A percentile compares a stretch with the other conserved stretches of the same genome.
phyloP scores from a whole-genome alignment of 139 green algal species.

The Chlamydomonas incerta region DNA sequence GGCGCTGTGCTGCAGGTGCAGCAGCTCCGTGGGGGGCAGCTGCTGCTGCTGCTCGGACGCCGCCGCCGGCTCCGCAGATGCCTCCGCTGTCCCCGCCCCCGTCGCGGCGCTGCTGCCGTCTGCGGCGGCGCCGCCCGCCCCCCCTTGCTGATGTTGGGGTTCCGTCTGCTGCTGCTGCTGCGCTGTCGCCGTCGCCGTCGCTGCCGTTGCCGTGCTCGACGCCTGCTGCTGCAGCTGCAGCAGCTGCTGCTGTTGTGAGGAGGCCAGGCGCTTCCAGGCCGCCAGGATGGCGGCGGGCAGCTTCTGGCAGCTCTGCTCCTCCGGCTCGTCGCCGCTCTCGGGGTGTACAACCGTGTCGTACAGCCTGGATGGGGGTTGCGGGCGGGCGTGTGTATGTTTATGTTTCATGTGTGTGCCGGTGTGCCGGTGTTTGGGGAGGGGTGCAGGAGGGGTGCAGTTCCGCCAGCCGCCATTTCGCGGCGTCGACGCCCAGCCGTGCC shows the following conservation, averaged over 20 bases:
- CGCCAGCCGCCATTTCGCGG: too few relatives aligned
- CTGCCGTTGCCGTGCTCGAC: neutral
- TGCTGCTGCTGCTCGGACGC: neutral
- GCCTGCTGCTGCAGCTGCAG: neutral
- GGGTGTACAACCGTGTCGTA: slow-evolving; percentile 38
- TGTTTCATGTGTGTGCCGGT: too few relatives aligned
- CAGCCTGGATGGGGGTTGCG: neutral
- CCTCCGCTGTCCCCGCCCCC: too few relatives aligned
- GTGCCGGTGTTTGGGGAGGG: too few relatives aligned
- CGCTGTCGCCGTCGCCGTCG: neutral
- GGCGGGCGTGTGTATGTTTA: too few relatives aligned
- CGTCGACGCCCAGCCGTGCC: too few relatives aligned
- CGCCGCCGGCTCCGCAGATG: neutral
- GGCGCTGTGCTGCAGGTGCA: slow-evolving; percentile 27
- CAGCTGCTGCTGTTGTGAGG: neutral
- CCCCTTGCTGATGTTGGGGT: too few relatives aligned
- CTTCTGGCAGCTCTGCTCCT: slow-evolving; percentile 34
- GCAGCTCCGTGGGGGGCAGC: slow-evolving; percentile 17
- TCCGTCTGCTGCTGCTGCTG: neutral
- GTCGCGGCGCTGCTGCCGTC: neutral
- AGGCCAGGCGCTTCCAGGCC: neutral
- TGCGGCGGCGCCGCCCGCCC: neutral
- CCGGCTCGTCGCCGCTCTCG: neutral
- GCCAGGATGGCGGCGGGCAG: slow-evolving; percentile 25
- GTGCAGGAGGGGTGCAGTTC: too few relatives aligned